These are phyloP conservation scores for Colletotrichum eleusines DNA, from an alignment of 2,329 filamentous ascomycete species.

Conservation along the genomic window DNA sequence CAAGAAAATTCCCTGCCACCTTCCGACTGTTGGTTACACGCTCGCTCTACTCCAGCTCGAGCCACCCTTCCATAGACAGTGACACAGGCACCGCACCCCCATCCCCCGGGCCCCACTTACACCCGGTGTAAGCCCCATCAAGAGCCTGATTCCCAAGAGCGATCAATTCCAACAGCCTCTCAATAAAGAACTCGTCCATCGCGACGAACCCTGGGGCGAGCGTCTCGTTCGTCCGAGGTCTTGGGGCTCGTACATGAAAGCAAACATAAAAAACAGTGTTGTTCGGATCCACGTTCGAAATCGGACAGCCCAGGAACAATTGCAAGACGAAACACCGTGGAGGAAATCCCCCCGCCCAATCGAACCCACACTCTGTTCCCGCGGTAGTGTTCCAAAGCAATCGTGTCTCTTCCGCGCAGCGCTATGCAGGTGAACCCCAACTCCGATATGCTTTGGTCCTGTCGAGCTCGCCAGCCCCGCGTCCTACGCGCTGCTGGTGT, in stretches of 20 bases:
- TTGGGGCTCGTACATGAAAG: constrained; percentile 24
- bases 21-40: constrained; percentile 22
- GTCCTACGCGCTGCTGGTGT: constrained; percentile 21
- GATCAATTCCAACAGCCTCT: constrained; percentile 14
- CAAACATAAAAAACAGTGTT: constrained; percentile 23
- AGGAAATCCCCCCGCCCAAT: constrained; percentile 30
- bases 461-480: constrained; percentile 30
- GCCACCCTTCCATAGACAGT: constrained; percentile 14
- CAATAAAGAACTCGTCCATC: constrained; percentile 10
- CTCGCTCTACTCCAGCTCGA: constrained; percentile 25
- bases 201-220: constrained; percentile 8
- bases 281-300: constrained; percentile 36
- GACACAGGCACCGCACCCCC: constrained; percentile 6
- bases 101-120: constrained; percentile 27
- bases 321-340: constrained; percentile 39
- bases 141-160: not conserved
- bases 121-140: constrained; percentile 35
- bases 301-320: constrained; percentile 35
- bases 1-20: constrained; percentile 17
- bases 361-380: constrained; percentile 35
- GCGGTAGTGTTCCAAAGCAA: constrained; percentile 39
- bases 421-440: constrained; percentile 42
- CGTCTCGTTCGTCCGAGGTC: constrained; percentile 20
- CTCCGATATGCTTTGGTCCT: constrained; percentile 37
- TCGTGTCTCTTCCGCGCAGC: constrained; percentile 36